Percentiles rank a stretch among this genome's conserved stretches.
Evolutionary conservation across 352 stramenopile species (phyloP).

Genomic region (Pythium apleroticum): DNA sequence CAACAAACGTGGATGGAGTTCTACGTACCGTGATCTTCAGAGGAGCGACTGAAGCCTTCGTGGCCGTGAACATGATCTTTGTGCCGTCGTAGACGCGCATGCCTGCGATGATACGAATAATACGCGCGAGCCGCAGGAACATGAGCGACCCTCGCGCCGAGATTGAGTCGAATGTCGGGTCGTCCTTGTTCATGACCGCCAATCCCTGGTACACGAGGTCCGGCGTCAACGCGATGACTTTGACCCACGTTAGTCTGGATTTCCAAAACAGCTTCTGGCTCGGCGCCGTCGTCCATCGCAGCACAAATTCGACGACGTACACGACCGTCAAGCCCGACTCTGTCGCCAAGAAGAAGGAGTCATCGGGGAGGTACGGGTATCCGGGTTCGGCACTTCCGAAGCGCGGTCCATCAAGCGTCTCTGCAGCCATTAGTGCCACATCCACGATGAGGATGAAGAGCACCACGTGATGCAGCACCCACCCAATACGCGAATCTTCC

Average conservation of each 20-base stretch:
- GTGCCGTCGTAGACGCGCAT: constrained; percentile 41
- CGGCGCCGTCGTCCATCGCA: constrained; percentile 28
- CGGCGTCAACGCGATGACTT: constrained; percentile 34
- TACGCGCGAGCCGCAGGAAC: constrained; percentile 38
- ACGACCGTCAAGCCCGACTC: constrained; percentile 41
- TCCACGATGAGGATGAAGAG: constrained; percentile 42
- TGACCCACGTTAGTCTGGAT: constrained; percentile 32
- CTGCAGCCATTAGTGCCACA: constrained; percentile 35
- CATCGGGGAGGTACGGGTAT: constrained; percentile 43
- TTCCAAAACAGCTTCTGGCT: constrained; percentile 37
- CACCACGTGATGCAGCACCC: constrained; percentile 37
- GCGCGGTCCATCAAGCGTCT: constrained; percentile 57
- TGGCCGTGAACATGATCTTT: constrained; percentile 43
- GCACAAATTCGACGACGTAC: constrained; percentile 47
- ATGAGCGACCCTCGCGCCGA: constrained; percentile 7
- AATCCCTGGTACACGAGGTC: constrained; percentile 28
- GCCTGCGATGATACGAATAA: constrained; percentile 37
- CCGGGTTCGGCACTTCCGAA: constrained; percentile 40
- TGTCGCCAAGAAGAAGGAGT: constrained; percentile 26
- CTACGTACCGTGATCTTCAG: constrained; percentile 45
- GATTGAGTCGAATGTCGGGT: constrained; percentile 27
- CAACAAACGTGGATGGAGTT: no score
- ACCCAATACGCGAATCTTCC: constrained; percentile 42
- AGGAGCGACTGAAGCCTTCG: constrained; percentile 35
- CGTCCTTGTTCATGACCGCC: constrained; percentile 9